phyloP scores from a whole-genome alignment of 257 asterid species.

The Rubia yunnanensis region DNA sequence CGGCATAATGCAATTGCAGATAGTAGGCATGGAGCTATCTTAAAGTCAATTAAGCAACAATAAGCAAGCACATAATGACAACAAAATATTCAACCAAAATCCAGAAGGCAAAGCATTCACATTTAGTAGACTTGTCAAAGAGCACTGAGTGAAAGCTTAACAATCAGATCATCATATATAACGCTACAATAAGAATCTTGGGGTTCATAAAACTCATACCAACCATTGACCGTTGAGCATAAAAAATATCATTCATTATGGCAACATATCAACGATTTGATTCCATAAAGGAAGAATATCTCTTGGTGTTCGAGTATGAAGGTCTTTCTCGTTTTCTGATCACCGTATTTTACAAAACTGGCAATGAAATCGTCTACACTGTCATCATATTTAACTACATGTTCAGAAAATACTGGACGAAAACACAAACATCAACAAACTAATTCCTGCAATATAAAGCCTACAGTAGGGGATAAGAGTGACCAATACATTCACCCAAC shows the following conservation, averaged over 20 bases:
- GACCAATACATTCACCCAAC: no score
- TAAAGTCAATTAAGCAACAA: no score
- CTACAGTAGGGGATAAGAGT: no score
- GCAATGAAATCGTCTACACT: no score
- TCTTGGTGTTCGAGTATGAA: no score
- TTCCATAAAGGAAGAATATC: no score
- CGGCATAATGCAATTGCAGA: not conserved
- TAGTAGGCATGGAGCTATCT: not conserved
- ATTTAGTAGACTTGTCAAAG: not conserved
- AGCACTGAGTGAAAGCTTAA: not conserved
- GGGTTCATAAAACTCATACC: conserved; percentile 7
- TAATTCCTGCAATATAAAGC: no score
- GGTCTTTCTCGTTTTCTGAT: no score
- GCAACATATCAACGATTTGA: conserved; percentile 98
- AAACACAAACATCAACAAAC: no score
- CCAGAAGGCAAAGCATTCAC: not conserved
- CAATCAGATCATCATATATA: not conserved
- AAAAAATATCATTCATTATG: conserved; percentile 88
- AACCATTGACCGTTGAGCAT: conserved; percentile 95
- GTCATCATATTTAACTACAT: no score
- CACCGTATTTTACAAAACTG: no score
- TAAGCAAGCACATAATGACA: not conserved
- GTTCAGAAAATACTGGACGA: no score
- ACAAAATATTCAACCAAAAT: not conserved
- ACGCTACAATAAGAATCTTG: conserved; percentile 1